phyloP scores from a whole-genome alignment of 78 protist species.

The Paulinella micropora region DNA sequence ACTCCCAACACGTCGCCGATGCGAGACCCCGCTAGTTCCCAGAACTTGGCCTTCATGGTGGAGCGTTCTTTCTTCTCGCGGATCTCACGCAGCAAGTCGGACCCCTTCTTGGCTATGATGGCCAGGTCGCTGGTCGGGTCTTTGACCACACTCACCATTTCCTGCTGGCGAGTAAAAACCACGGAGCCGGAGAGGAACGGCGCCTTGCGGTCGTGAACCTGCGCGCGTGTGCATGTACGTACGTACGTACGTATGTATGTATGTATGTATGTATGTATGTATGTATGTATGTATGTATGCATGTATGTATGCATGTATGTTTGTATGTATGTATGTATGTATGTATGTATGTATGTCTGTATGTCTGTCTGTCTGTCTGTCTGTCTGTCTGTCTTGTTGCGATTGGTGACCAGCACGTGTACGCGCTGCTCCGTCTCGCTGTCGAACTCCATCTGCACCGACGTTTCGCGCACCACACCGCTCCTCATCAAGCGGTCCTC shows the following conservation, averaged over 20 bases:
- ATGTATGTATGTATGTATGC: too few relatives aligned
- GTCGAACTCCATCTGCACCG: neutral
- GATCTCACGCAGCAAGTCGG: neutral
- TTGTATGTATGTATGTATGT: too few relatives aligned
- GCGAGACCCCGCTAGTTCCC: neutral
- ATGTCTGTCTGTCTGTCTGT: too few relatives aligned
- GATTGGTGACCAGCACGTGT: neutral
- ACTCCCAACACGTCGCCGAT: neutral
- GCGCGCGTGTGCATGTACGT: neutral
- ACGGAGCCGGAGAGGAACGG: neutral
- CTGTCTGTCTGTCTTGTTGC: too few relatives aligned
- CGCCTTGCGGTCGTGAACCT: neutral
- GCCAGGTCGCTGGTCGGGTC: slow-evolving; percentile 7
- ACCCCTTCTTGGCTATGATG: neutral
- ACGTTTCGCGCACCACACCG: neutral
- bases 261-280: too few relatives aligned
- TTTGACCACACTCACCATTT: slow-evolving; percentile 13
- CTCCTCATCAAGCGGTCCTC: neutral
- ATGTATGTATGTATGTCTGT: too few relatives aligned
- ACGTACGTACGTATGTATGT: too few relatives aligned
- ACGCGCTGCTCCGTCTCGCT: neutral
- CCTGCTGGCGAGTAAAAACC: neutral
- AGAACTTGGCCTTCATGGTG: neutral
- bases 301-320: too few relatives aligned
- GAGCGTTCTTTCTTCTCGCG: slow-evolving; percentile 7